Conservation (phyloP, 768 basidiomycete genomes). For the Lactarius hengduanensis region DNA sequence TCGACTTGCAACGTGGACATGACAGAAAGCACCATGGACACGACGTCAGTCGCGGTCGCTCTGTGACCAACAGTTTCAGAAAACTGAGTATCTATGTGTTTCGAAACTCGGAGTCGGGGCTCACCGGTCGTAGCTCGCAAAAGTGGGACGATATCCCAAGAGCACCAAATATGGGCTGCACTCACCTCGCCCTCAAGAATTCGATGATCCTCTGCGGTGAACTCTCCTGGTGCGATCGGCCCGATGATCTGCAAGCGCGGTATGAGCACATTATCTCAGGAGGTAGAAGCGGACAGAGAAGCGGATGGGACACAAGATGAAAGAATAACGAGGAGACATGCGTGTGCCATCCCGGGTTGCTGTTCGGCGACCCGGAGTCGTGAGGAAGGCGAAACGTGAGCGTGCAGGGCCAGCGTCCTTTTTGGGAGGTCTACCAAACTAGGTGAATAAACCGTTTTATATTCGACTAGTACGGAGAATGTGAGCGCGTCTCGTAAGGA, state of each 20-base stretch:
- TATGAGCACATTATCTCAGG: neutral
- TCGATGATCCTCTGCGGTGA: slow-evolving; percentile 69
- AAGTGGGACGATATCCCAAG: slow-evolving; percentile 50
- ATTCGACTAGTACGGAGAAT: slow-evolving; percentile 55
- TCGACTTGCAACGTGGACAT: slow-evolving; percentile 68
- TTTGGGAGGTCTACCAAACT: neutral
- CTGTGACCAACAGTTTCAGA: slow-evolving; percentile 38
- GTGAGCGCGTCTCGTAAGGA: slow-evolving; percentile 61
- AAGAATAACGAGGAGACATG: slow-evolving; percentile 48
- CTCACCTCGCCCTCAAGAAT: slow-evolving; percentile 64
- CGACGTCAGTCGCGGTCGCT: slow-evolving; percentile 52
- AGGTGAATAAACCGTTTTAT: slow-evolving; percentile 13
- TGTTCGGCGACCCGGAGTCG: slow-evolving; percentile 46
- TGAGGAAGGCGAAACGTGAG: slow-evolving; percentile 78
- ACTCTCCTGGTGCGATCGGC: slow-evolving; percentile 58
- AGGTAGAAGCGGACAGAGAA: neutral
- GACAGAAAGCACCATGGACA: slow-evolving; percentile 67
- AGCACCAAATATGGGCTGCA: slow-evolving; percentile 65
- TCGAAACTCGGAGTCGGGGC: neutral
- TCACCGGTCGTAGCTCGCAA: slow-evolving; percentile 13
- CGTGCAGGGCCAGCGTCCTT: slow-evolving; percentile 45
- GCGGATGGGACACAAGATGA: slow-evolving; percentile 41
- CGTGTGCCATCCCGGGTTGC: slow-evolving; percentile 28
- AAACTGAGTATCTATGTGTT: too few species aligned
- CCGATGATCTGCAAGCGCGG: slow-evolving; percentile 62